Conservation (phyloP, 768 basidiomycete genomes). For the Hericium erinaceus region DNA sequence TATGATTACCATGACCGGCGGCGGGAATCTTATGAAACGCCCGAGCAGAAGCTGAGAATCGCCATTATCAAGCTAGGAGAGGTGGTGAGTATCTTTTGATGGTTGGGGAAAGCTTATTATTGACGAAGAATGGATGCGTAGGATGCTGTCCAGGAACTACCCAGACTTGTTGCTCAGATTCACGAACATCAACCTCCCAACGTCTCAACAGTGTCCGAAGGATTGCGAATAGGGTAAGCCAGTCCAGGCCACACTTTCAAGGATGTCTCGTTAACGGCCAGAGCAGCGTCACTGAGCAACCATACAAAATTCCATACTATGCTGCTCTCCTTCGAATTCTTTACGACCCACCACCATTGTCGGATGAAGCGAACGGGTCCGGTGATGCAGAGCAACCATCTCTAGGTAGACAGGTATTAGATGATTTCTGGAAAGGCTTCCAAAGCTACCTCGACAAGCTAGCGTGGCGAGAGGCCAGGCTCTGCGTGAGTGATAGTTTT, state of each 20-base stretch:
- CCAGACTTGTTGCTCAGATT: conserved; percentile 56
- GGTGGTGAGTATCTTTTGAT: conserved; percentile 48
- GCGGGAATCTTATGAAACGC: conserved; percentile 55
- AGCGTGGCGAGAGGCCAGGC: conserved; percentile 83
- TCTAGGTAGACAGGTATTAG: conserved; percentile 63
- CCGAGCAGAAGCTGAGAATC: conserved; percentile 61
- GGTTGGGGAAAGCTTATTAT: neutral
- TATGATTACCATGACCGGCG: conserved; percentile 51
- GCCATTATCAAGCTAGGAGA: conserved; percentile 70
- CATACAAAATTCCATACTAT: conserved; percentile 88
- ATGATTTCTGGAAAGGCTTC: conserved; percentile 90
- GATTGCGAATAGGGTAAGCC: conserved; percentile 59
- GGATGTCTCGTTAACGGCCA: conserved; percentile 7
- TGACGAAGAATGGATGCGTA: conserved; percentile 18
- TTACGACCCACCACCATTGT: conserved; percentile 35
- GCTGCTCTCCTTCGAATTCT: conserved; percentile 71
- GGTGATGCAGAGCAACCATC: conserved; percentile 24
- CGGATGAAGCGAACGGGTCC: conserved; percentile 25
- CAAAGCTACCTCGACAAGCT: conserved; percentile 82
- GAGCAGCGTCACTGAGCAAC: conserved; percentile 77
- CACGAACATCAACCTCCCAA: conserved; percentile 48
- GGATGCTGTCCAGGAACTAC: conserved; percentile 66
- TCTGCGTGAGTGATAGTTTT: conserved; percentile 52
- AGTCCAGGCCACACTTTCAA: neutral
- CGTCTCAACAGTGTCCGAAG: conserved; percentile 60